Evolutionary conservation across 139 green algal species (phyloP).

Genomic region (Coelastrella sp.): DNA sequence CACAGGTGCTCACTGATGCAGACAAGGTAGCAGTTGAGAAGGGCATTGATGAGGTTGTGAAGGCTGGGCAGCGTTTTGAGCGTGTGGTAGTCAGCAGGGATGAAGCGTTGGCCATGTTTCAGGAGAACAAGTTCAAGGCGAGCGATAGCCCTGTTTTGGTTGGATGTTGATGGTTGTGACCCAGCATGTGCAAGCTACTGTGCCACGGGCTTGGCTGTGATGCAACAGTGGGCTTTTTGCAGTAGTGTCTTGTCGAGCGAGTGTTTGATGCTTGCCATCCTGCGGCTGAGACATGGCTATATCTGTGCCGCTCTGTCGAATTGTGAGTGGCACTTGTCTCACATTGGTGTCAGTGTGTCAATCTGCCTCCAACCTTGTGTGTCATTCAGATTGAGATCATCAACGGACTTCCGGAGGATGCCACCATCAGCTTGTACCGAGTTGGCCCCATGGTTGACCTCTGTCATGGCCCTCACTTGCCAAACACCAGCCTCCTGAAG

Average conservation of each 20-base stretch:
- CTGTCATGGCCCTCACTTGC: slow-evolving; percentile 94
- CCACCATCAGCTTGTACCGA: slow-evolving; percentile 92
- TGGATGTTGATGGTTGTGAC: no score
- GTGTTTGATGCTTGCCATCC: no score
- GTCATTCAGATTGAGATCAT: slow-evolving; percentile 93
- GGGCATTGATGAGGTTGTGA: slow-evolving; percentile 80
- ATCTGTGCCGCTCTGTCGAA: no score
- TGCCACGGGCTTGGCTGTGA: no score
- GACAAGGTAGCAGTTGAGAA: slow-evolving; percentile 85
- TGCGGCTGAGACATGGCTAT: no score
- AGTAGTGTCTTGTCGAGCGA: no score
- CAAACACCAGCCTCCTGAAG: slow-evolving; percentile 90
- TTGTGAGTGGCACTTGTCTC: no score
- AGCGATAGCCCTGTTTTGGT: neutral
- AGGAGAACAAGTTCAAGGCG: slow-evolving; percentile 99
- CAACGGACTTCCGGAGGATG: slow-evolving; percentile 81
- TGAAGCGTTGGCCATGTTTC: slow-evolving; percentile 96
- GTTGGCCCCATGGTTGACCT: slow-evolving; percentile 97
- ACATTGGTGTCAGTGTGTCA: no score
- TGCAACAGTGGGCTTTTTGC: no score
- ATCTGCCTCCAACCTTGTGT: neutral
- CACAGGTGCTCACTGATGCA: slow-evolving; percentile 74
- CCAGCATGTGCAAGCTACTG: no score
- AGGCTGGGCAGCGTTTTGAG: slow-evolving; percentile 94
- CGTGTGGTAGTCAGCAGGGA: slow-evolving; percentile 91